phyloP scores from a whole-genome alignment of 768 basidiomycete genomes.

The Kwoniella shandongensis region DNA sequence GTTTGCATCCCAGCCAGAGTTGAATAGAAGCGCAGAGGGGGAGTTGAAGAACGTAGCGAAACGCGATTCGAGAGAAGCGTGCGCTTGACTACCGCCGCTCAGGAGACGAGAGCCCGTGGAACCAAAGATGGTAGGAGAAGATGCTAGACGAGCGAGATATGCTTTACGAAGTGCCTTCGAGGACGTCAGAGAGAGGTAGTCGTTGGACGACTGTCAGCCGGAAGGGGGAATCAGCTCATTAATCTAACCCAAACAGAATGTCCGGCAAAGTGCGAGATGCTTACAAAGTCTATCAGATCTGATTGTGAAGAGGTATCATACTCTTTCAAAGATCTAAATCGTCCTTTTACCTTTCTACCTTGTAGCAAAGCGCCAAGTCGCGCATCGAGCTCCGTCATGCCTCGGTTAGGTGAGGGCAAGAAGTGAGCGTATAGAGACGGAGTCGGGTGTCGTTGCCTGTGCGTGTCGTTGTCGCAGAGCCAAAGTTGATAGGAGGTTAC shows the following conservation, averaged over 20 bases:
- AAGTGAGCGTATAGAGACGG: neutral
- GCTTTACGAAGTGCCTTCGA: slow-evolving; percentile 61
- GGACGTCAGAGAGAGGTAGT: slow-evolving; percentile 79
- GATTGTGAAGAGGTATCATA: slow-evolving; percentile 23
- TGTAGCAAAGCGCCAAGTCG: slow-evolving; percentile 34
- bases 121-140: slow-evolving; percentile 67
- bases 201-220: slow-evolving; percentile 67
- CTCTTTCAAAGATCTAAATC: slow-evolving; percentile 42
- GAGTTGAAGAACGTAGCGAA: slow-evolving; percentile 65
- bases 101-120: slow-evolving; percentile 85
- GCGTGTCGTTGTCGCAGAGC: too few relatives aligned
- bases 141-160: slow-evolving; percentile 62
- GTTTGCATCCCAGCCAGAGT: slow-evolving; percentile 91
- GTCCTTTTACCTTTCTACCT: slow-evolving; percentile 35
- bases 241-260: neutral
- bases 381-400: slow-evolving; percentile 27
- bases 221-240: neutral
- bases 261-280: slow-evolving; percentile 10
- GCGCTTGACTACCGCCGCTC: slow-evolving; percentile 67
- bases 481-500: too few relatives aligned
- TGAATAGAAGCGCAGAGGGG: slow-evolving; percentile 75
- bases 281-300: slow-evolving; percentile 45
- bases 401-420: neutral
- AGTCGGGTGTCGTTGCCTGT: too few relatives aligned
- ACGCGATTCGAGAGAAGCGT: slow-evolving; percentile 70